phyloP scores from a whole-genome alignment of 495 filamentous ascomycete species.

The Cairneyella variabilis region DNA sequence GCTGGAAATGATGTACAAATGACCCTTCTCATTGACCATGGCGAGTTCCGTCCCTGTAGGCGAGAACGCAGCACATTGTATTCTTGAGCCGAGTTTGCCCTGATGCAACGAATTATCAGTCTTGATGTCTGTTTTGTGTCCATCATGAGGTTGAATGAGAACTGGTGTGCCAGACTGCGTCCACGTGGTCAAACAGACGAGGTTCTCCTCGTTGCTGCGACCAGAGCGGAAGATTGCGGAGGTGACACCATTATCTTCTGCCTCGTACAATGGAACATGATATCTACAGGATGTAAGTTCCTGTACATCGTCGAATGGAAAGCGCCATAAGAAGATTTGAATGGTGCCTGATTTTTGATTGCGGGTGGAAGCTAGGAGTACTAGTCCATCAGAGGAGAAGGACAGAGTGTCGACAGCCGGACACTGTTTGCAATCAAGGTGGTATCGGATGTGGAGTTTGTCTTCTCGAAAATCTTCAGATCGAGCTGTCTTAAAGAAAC shows the following conservation, averaged over 20 bases:
- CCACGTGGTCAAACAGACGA: conserved; percentile 36
- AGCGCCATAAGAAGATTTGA: conserved; percentile 30
- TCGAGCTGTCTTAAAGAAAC: conserved; percentile 31
- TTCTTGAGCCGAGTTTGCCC: conserved; percentile 30
- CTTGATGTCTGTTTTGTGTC: conserved; percentile 29
- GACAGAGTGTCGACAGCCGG: conserved; percentile 32
- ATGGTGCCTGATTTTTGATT: conserved; percentile 29
- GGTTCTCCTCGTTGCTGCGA: conserved; percentile 23
- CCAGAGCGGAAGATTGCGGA: conserved; percentile 30
- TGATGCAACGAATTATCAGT: conserved; percentile 23
- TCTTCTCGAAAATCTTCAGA: conserved; percentile 32
- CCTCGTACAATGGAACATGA: conserved; percentile 32
- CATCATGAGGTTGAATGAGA: conserved; percentile 33
- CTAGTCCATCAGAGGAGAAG: conserved; percentile 33
- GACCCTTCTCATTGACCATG: conserved; percentile 34
- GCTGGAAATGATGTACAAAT: conserved; percentile 32
- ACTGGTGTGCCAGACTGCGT: conserved; percentile 34
- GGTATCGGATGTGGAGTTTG: conserved; percentile 27
- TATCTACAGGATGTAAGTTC: conserved; percentile 32
- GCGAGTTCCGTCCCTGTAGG: conserved; percentile 29
- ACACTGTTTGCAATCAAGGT: conserved; percentile 30
- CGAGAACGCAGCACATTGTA: conserved; percentile 34
- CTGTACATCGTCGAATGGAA: conserved; percentile 31
- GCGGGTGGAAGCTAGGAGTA: conserved; percentile 32
- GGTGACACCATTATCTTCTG: conserved; percentile 33